Evolutionary conservation across 306 rosid species (phyloP).

Genomic region (Hippophae rhamnoides): DNA sequence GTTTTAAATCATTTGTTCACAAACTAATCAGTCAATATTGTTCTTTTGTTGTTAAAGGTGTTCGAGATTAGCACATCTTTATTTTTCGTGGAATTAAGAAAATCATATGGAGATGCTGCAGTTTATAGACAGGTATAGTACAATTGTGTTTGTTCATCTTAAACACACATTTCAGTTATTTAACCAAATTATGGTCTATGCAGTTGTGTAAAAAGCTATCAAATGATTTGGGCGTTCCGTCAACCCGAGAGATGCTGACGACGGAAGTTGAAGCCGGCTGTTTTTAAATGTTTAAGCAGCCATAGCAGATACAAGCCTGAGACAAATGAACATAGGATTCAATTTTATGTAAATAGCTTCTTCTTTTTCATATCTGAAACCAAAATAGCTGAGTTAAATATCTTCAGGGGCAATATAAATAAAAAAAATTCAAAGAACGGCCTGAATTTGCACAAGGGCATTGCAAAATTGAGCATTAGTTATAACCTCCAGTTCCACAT

Average conservation of each 20-base stretch:
- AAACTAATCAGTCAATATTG: background rate
- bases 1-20: too few species aligned
- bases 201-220: constrained; percentile 76
- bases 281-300: background rate
- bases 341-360: too few species aligned
- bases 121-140: constrained; percentile 62
- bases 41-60: constrained; percentile 38
- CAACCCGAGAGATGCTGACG: constrained; percentile 29
- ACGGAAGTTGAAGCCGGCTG: constrained; percentile 11
- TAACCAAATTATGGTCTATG: constrained; percentile 10
- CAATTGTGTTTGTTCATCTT: background rate
- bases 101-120: constrained; percentile 65
- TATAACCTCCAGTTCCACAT: too few species aligned
- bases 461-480: too few species aligned
- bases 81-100: constrained; percentile 68
- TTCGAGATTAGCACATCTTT: constrained; percentile 69
- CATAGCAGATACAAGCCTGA: background rate
- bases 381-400: too few species aligned
- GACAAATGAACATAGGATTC: too few species aligned
- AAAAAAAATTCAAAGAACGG: too few species aligned
- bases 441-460: too few species aligned
- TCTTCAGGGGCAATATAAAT: too few species aligned
- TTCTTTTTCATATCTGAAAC: too few species aligned
- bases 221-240: constrained; percentile 53
- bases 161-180: background rate